Percentiles rank a stretch among this genome's conserved stretches.
Conservation (phyloP, 805 yeast species). For the Pichia rugopelliculosa region DNA sequence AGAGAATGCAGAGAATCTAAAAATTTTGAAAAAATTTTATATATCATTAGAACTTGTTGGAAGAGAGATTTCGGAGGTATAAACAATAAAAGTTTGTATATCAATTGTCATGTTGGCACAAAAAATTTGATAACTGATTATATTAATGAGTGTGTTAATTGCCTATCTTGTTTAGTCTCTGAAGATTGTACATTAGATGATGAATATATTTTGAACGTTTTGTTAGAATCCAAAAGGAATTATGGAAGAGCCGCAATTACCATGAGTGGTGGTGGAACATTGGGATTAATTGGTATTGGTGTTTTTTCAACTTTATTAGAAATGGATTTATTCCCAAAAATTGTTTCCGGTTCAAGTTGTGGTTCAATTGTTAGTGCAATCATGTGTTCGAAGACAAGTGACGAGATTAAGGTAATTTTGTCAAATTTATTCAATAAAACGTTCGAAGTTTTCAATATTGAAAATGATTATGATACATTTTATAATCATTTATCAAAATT, state of each 20-base stretch:
- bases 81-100: slow-evolving; percentile 71
- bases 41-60: slow-evolving; percentile 78
- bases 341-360: slow-evolving; percentile 90
- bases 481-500: slow-evolving; percentile 50
- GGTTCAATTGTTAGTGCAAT: slow-evolving; percentile 93
- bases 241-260: slow-evolving; percentile 92
- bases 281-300: slow-evolving; percentile 90
- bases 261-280: slow-evolving; percentile 93
- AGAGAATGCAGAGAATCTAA: slow-evolving; percentile 46
- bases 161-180: slow-evolving; percentile 34
- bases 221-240: slow-evolving; percentile 81
- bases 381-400: slow-evolving; percentile 70
- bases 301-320: slow-evolving; percentile 76
- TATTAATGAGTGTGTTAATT: slow-evolving; percentile 60
- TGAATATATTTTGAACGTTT: slow-evolving; percentile 62
- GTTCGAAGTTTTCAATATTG: slow-evolving; percentile 43
- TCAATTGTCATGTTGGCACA: slow-evolving; percentile 80
- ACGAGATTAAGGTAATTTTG: slow-evolving; percentile 55
- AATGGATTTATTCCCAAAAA: slow-evolving; percentile 69
- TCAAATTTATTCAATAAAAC: slow-evolving; percentile 52
- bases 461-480: slow-evolving; percentile 45
- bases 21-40: slow-evolving; percentile 57
- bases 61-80: slow-evolving; percentile 79
- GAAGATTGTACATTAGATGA: slow-evolving; percentile 48
- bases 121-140: slow-evolving; percentile 78